These are phyloP conservation scores for Sanghuangporus weigelae DNA, from an alignment of 1,284 basidiomycete genomes.

Conservation along the genomic window DNA sequence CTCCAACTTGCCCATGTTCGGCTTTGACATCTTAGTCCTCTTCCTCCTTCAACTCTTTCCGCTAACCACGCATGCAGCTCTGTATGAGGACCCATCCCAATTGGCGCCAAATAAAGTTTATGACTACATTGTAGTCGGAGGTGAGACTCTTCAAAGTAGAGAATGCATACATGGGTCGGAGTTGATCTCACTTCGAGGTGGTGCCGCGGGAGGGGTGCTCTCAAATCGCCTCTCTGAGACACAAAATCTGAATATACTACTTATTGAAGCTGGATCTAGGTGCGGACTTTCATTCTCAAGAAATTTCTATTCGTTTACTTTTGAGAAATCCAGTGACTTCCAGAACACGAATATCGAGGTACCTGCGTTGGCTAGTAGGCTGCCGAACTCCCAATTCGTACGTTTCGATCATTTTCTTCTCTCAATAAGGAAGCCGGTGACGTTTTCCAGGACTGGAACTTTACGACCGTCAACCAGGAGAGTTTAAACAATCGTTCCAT, in stretches of 20 bases:
- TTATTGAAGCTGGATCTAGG: neutral
- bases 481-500: slow-evolving; percentile 27
- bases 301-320: neutral
- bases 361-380: neutral
- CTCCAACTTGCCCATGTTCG: too few relatives aligned
- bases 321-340: slow-evolving; percentile 21
- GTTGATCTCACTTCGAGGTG: neutral
- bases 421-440: neutral
- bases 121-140: slow-evolving; percentile 21
- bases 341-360: slow-evolving; percentile 21
- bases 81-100: neutral
- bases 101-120: slow-evolving; percentile 6
- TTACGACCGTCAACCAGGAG: slow-evolving; percentile 31
- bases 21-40: too few relatives aligned
- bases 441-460: slow-evolving; percentile 30
- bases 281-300: neutral
- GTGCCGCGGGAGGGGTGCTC: neutral
- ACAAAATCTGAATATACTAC: neutral
- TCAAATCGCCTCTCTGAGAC: neutral
- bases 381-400: slow-evolving; percentile 2
- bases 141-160: neutral
- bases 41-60: too few relatives aligned
- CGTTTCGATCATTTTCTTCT: neutral
- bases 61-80: neutral
- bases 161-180: neutral